Percentiles rank a stretch among this genome's conserved stretches.
These are phyloP conservation scores for Hortiboletus campestris DNA, from an alignment of 768 basidiomycete species.

Conservation along the genomic window DNA sequence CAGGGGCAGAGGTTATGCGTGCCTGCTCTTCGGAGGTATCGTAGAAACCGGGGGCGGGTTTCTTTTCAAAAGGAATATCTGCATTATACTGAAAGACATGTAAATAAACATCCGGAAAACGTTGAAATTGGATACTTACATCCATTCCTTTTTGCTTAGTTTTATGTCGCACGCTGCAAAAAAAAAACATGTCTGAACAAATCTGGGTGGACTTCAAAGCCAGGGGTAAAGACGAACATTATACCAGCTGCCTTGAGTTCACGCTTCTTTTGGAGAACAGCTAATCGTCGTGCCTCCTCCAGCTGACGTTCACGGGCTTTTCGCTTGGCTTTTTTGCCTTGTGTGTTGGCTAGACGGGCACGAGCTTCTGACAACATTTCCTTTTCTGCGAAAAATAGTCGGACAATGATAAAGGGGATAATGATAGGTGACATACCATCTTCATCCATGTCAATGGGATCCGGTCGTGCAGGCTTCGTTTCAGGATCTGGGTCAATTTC, in stretches of 20 bases:
- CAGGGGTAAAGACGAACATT: constrained; percentile 54
- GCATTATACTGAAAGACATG: constrained; percentile 75
- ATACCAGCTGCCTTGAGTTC: constrained; percentile 98
- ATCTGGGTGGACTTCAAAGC: not conserved
- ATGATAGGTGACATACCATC: constrained; percentile 60
- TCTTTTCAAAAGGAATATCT: constrained; percentile 98
- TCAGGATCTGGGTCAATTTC: constrained; percentile 99
- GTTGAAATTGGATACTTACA: constrained; percentile 44
- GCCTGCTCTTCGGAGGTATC: constrained; percentile 94
- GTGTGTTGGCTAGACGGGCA: constrained; percentile 96
- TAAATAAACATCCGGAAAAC: not conserved
- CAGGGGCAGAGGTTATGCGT: constrained; percentile 79
- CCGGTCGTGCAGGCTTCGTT: constrained; percentile 95
- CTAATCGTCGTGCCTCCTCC: constrained; percentile 92
- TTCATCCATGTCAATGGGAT: constrained; percentile 99
- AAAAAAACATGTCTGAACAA: constrained; percentile 1
- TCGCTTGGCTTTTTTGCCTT: constrained; percentile 99
- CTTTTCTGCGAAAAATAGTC: constrained; percentile 63
- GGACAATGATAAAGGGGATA: not conserved
- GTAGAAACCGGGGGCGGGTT: constrained; percentile 93
- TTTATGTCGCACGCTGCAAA: constrained; percentile 81
- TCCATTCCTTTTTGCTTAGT: constrained; percentile 98
- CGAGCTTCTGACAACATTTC: constrained; percentile 99
- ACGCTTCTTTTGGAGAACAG: constrained; percentile 95
- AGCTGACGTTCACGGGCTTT: constrained; percentile 97